Evolutionary conservation across 2,329 filamentous ascomycete genomes (phyloP).

Genomic region (Trichoderma brevicompactum): DNA sequence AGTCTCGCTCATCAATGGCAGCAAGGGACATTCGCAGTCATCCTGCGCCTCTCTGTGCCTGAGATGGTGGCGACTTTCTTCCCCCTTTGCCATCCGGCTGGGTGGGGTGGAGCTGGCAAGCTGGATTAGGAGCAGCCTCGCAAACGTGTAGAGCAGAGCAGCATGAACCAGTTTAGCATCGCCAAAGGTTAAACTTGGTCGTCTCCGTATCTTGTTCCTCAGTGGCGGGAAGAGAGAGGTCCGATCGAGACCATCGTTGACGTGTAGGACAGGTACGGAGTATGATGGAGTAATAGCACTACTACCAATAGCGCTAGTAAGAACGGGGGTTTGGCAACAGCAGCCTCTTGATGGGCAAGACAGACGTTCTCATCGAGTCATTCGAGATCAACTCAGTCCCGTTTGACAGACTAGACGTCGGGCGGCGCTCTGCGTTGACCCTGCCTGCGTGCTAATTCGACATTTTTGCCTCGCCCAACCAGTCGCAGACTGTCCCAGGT

Average conservation of each 20-base stretch:
- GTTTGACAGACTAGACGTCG: background rate
- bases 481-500: background rate
- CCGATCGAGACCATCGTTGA: slow-evolving; percentile 1
- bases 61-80: slow-evolving; percentile 14
- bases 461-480: background rate
- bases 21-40: background rate
- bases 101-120: slow-evolving; percentile 20
- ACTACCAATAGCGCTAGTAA: no score
- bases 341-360: background rate
- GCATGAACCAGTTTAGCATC: background rate
- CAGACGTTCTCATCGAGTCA: background rate
- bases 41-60: slow-evolving; percentile 10
- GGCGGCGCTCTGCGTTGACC: slow-evolving; percentile 20
- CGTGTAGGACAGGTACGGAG: background rate
- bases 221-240: background rate
- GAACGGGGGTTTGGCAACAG: no score
- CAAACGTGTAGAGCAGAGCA: background rate
- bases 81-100: background rate
- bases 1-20: no score
- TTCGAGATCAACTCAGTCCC: background rate
- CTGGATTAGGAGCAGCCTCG: background rate
- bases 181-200: background rate
- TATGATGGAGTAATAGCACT: background rate
- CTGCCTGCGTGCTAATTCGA: background rate
- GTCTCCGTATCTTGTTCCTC: background rate